A percentile compares a stretch with the other conserved stretches of the same genome.
These are phyloP conservation scores for Amauroascus verrucosus DNA, from an alignment of 2,329 filamentous ascomycete species.

Conservation along the genomic window DNA sequence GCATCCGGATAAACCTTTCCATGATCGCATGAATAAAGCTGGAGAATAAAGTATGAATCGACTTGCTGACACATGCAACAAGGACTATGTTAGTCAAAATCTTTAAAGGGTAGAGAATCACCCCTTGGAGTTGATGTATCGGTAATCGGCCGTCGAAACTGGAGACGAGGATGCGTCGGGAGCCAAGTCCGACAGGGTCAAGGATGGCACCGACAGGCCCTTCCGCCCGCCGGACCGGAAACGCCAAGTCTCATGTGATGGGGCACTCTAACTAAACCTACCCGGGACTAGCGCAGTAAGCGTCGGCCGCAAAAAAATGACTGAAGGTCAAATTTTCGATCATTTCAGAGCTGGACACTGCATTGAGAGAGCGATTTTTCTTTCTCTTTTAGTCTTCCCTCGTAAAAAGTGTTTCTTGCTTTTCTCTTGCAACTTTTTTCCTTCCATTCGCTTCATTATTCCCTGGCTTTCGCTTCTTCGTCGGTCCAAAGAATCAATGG, in stretches of 20 bases:
- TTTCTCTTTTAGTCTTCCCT: neutral
- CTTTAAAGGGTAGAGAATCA: too few relatives aligned
- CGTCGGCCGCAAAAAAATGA: neutral
- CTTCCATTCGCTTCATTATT: neutral
- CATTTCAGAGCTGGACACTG: neutral
- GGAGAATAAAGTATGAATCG: too few relatives aligned
- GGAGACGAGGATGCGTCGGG: too few relatives aligned
- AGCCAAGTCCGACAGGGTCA: too few relatives aligned
- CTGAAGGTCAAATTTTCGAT: neutral
- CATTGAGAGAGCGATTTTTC: conserved; percentile 1
- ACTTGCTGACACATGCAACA: too few relatives aligned
- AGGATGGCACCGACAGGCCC: neutral
- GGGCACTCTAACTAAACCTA: too few relatives aligned
- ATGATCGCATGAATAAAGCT: too few relatives aligned
- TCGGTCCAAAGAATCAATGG: conserved; percentile 36
- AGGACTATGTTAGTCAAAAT: too few relatives aligned
- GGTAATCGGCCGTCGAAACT: too few relatives aligned
- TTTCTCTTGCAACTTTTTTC: neutral
- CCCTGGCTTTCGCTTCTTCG: neutral
- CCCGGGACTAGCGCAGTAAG: neutral
- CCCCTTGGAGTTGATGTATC: too few relatives aligned
- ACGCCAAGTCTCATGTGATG: neutral
- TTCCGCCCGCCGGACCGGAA: neutral
- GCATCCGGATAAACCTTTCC: too few relatives aligned
- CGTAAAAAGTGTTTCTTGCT: neutral